Conservation (phyloP, 257 asterid species). For the Solanum paucissectum region DNA sequence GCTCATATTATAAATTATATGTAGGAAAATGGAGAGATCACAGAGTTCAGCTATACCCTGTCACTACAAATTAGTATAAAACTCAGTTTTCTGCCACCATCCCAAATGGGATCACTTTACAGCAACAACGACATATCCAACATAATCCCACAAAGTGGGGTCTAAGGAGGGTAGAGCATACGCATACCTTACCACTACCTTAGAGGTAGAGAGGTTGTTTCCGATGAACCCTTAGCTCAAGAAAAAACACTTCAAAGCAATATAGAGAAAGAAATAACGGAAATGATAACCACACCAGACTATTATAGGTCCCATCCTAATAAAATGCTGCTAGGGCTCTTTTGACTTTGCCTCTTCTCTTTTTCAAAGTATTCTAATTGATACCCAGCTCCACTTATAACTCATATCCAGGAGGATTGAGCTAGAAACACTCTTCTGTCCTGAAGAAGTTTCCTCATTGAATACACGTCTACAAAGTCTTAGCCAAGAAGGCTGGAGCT, state of each 20-base stretch:
- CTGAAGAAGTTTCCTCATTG: not conserved
- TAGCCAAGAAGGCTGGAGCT: not conserved
- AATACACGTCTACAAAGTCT: not conserved
- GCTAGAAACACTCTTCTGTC: not conserved
- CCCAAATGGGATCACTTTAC: not conserved
- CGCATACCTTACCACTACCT: not conserved
- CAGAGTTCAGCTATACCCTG: not conserved
- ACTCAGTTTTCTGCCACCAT: not conserved
- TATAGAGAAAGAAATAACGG: not conserved
- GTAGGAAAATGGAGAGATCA: not conserved
- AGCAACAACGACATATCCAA: not conserved
- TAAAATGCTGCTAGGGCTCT: not conserved
- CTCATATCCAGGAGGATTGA: not conserved
- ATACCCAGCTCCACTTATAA: not conserved
- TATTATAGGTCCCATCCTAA: not conserved
- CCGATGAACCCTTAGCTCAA: fast-evolving
- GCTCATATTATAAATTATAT: not conserved
- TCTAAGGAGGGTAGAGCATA: not conserved
- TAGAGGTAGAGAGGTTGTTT: not conserved
- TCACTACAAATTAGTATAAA: not conserved
- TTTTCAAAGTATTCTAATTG: not conserved
- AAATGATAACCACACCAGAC: not conserved
- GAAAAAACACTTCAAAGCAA: not conserved
- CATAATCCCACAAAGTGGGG: not conserved
- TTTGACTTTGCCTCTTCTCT: not conserved